Conservation (phyloP, 306 rosid species). For the Vachellia collinsii region DNA sequence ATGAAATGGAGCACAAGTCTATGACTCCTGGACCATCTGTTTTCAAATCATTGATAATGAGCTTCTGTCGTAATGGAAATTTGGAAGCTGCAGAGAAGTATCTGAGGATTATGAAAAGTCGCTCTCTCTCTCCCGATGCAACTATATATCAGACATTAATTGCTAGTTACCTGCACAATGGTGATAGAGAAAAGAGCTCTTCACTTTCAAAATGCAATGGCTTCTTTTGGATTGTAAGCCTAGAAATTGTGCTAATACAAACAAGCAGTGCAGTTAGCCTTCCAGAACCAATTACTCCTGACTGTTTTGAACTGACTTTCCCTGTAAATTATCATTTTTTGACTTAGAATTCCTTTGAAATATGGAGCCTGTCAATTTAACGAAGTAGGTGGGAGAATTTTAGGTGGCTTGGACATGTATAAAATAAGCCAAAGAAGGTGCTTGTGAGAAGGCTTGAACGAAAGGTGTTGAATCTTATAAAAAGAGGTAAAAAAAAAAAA, state of each 20-base stretch:
- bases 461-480: background rate
- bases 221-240: slow-evolving; percentile 37
- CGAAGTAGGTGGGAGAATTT: background rate
- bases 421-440: too few relatives aligned
- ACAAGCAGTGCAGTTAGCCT: slow-evolving; percentile 23
- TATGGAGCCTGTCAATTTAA: background rate
- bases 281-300: slow-evolving; percentile 5
- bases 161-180: slow-evolving; percentile 45
- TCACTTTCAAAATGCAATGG: slow-evolving; percentile 50
- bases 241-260: slow-evolving; percentile 14
- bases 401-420: too few relatives aligned
- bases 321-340: background rate
- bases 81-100: slow-evolving; percentile 70
- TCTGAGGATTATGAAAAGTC: slow-evolving; percentile 61
- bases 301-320: background rate
- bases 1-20: slow-evolving; percentile 69
- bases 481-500: too few relatives aligned
- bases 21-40: slow-evolving; percentile 61
- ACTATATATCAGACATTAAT: slow-evolving; percentile 52
- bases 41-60: slow-evolving; percentile 49
- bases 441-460: background rate
- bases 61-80: slow-evolving; percentile 61
- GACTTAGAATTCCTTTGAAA: background rate
- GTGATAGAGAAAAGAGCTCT: slow-evolving; percentile 46
- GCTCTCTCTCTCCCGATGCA: slow-evolving; percentile 43